Evolutionary conservation across 305 asterid species (phyloP).

Genomic region (Ilex paraguariensis): DNA sequence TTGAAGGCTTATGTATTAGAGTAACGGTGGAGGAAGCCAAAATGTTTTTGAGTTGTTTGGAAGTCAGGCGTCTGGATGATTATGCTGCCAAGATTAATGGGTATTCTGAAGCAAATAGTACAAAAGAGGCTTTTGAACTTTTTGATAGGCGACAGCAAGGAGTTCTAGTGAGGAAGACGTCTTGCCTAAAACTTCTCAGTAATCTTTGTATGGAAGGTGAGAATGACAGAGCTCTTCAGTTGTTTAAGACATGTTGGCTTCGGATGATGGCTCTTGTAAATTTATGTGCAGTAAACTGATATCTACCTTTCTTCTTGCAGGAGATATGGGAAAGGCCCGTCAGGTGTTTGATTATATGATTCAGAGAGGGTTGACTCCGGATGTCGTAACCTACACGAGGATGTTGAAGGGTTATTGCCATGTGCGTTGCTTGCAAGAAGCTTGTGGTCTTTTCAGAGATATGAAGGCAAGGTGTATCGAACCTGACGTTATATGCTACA

Average conservation of each 20-base stretch:
- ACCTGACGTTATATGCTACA: constrained; percentile 60
- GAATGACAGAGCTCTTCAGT: constrained; percentile 31
- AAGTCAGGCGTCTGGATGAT: constrained; percentile 37
- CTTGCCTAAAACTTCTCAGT: constrained; percentile 51
- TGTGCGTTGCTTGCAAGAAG: constrained; percentile 41
- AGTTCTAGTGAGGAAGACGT: constrained; percentile 26
- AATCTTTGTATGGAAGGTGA: constrained; percentile 58
- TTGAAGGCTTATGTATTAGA: constrained; percentile 56
- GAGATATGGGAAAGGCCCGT: constrained; percentile 57
- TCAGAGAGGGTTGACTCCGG: constrained; percentile 46
- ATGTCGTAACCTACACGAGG: constrained; percentile 48
- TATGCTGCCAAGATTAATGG: constrained; percentile 65
- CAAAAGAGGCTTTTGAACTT: constrained; percentile 38
- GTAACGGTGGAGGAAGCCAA: constrained; percentile 58
- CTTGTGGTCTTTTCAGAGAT: constrained; percentile 44
- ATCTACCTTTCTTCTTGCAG: constrained; percentile 55
- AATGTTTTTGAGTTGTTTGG: constrained; percentile 40
- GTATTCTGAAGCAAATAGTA: constrained; percentile 47
- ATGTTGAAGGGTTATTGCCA: constrained; percentile 75
- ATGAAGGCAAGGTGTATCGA: constrained; percentile 60
- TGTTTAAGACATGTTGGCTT: constrained; percentile 36
- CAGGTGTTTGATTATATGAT: constrained; percentile 49
- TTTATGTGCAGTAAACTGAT: constrained; percentile 41
- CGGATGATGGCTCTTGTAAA: constrained; percentile 40
- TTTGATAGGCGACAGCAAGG: constrained; percentile 38